Base-by-base conservation (phyloP, 805 yeast genomes). In the Candida yuanshanica region DNA sequence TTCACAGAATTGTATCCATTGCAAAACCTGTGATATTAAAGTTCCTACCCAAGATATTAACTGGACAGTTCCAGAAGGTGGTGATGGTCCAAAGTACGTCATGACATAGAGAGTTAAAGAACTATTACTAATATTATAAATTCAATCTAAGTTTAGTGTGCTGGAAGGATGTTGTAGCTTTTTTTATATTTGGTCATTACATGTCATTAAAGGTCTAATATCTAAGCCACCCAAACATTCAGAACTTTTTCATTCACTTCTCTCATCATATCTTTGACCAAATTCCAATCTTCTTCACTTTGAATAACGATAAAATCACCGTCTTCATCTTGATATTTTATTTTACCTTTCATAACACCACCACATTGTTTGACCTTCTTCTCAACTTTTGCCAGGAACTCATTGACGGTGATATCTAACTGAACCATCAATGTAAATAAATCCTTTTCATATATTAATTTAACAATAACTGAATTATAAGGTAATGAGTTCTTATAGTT, bases 51-150 rank as follows among this genome's bases (percentile, higher is more conserved):
- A 91, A 65, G 96, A 90, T 58, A 93, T 93, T 47, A 74, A 77
- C 58, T 93, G 99, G 99, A 77, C 81, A 11, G 96, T 88, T n/a
- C 99, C 99, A 7, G 98, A 93, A 68, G 98, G 99, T 46, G 97
- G 98, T 23, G 99, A 85, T 62, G 99, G 99, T 12, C 99, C 99
- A 43, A 93, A 93, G 63, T 93, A 93, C 62, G 81, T 82, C 61
- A 77, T 87, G 81, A 82, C 95, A 7, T 82, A 39, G 27, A 27
- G 20, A n/a, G n/a, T n/a, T n/a, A 7, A 9, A 23, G 10, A 25
- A 16, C 27, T 4, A 5, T 21, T n/a, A 13, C 17, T 8, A 16
- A 34, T 21, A 34, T 34, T n/a, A n/a, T n/a, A n/a, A n/a, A n/a
- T n/a, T n/a, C n/a, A n/a, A n/a, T n/a, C n/a, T n/a, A n/a, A n/a